phyloP scores from a whole-genome alignment of 208 protist genomes.

The Entamoeba dispar region DNA sequence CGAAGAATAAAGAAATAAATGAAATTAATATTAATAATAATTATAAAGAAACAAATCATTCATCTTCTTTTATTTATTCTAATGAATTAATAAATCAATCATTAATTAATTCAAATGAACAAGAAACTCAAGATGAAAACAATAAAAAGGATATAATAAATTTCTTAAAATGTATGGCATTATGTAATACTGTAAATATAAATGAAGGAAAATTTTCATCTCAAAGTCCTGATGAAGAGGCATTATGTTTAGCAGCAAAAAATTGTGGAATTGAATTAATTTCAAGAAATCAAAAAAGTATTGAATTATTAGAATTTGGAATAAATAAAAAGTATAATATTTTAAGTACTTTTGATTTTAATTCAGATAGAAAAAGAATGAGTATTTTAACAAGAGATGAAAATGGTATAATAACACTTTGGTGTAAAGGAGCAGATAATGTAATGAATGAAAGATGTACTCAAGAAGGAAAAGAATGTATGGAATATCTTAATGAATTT shows the following conservation, averaged over 20 bases:
- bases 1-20: no score
- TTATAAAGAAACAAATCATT: no score
- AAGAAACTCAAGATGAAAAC: no score
- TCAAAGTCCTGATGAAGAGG: not conserved
- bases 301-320: not conserved
- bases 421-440: not conserved
- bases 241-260: not conserved
- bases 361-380: not conserved
- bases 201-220: no score
- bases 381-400: not conserved
- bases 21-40: no score
- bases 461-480: not conserved
- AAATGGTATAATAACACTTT: not conserved
- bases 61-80: no score
- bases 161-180: not conserved
- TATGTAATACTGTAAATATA: no score
- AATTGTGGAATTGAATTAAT: not conserved
- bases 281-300: not conserved
- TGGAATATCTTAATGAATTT: not conserved
- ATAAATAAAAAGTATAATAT: not conserved
- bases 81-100: no score
- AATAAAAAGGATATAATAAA: not conserved
- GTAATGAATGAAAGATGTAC: not conserved
- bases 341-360: not conserved
- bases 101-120: no score